These are phyloP conservation scores for Aspergillus coremiiformis DNA, from an alignment of 495 filamentous ascomycete species.

Conservation along the genomic window DNA sequence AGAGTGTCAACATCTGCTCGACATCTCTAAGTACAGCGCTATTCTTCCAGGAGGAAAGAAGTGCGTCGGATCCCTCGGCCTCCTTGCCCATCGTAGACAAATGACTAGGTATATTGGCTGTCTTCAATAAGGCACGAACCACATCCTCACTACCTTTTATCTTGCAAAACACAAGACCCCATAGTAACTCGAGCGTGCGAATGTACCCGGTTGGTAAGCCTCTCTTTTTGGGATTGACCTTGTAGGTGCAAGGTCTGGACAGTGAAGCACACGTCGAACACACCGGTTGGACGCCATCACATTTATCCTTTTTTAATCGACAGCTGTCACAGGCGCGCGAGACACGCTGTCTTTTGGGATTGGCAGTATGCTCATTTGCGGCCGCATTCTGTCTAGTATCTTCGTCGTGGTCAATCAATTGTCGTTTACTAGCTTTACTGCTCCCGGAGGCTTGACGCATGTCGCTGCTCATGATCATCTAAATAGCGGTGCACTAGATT, in stretches of 20 bases:
- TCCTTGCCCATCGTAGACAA: slow-evolving; percentile 41
- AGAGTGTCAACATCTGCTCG: slow-evolving; percentile 41
- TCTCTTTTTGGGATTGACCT: slow-evolving; percentile 61
- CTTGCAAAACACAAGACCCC: slow-evolving; percentile 36
- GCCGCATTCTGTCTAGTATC: slow-evolving; percentile 20
- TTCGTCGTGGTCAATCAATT: slow-evolving; percentile 28
- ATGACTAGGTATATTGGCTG: slow-evolving; percentile 35
- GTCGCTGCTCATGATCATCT: slow-evolving; percentile 38
- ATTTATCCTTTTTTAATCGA: slow-evolving; percentile 57
- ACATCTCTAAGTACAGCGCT: slow-evolving; percentile 47
- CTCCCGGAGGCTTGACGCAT: slow-evolving; percentile 31
- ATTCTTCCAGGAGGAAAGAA: slow-evolving; percentile 49
- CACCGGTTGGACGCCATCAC: slow-evolving; percentile 54
- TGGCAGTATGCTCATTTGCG: slow-evolving; percentile 23
- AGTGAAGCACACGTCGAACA: slow-evolving; percentile 58
- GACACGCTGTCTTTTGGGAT: slow-evolving; percentile 43
- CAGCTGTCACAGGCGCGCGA: slow-evolving; percentile 64
- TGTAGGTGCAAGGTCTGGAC: slow-evolving; percentile 56
- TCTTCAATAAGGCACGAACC: slow-evolving; percentile 32
- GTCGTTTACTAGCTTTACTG: slow-evolving; percentile 32
- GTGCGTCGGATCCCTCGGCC: slow-evolving; percentile 34
- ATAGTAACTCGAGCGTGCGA: slow-evolving; percentile 34
- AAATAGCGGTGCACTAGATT: slow-evolving; percentile 31
- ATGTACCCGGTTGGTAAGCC: slow-evolving; percentile 44
- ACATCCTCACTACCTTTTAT: slow-evolving; percentile 41